phyloP scores from a whole-genome alignment of 129 eudicot genomes.

The sunflower (Helianthus annuus) region DNA sequence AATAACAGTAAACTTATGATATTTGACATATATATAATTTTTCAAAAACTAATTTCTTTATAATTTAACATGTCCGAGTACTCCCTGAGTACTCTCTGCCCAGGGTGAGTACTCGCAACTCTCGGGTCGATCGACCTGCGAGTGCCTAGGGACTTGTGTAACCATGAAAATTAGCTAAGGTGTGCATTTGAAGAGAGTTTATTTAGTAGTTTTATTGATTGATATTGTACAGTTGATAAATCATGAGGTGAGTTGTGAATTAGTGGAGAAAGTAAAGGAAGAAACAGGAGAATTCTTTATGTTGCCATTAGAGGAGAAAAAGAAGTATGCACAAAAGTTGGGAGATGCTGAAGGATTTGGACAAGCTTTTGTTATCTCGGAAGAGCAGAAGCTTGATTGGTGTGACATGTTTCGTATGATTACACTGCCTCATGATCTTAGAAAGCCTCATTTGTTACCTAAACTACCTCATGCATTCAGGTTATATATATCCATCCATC shows the following conservation, averaged over 20 bases:
- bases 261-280: constrained; percentile 28
- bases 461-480: not conserved
- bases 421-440: not conserved
- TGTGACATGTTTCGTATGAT: not conserved
- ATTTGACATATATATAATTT: too few species aligned
- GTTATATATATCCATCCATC: not conserved
- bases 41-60: too few species aligned
- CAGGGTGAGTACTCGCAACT: too few species aligned
- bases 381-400: constrained; percentile 9
- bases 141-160: too few species aligned
- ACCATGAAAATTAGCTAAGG: not conserved
- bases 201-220: not conserved
- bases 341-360: constrained; percentile 4
- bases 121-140: too few species aligned
- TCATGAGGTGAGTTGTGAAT: constrained; percentile 25
- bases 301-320: constrained; percentile 35
- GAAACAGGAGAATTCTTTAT: constrained; percentile 28
- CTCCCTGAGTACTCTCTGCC: too few species aligned
- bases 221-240: constrained; percentile 23
- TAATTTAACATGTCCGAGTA: too few species aligned
- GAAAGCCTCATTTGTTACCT: not conserved
- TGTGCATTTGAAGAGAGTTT: not conserved
- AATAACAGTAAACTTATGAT: too few species aligned
- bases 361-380: constrained; percentile 5
- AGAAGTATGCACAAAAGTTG: constrained; percentile 26